phyloP scores from a whole-genome alignment of 2,329 filamentous ascomycete genomes.

The Aspergillus sp. region DNA sequence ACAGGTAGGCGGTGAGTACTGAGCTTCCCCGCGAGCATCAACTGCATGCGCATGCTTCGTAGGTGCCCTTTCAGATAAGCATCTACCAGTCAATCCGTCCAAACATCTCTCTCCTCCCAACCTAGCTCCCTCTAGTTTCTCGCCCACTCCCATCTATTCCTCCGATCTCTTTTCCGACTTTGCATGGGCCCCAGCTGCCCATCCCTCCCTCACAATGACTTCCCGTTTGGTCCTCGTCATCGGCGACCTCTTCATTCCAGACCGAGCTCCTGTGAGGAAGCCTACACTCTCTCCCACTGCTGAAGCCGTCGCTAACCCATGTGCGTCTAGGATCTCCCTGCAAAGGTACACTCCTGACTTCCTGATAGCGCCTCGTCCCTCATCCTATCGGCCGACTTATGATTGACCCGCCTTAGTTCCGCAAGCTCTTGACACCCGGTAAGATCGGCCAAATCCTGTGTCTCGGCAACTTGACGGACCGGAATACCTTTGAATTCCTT shows the following conservation, averaged over 20 bases:
- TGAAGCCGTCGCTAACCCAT: constrained; percentile 17
- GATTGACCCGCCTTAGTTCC: constrained; percentile 58
- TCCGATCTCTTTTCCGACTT: background rate
- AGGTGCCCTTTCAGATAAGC: background rate
- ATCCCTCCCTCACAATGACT: constrained; percentile 54
- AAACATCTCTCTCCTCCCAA: background rate
- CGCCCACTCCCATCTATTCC: background rate
- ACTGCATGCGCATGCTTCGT: background rate
- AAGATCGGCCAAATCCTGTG: constrained; percentile 82
- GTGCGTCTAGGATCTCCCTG: constrained; percentile 67
- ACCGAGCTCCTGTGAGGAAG: constrained; percentile 69
- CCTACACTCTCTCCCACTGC: constrained; percentile 12
- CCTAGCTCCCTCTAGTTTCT: background rate
- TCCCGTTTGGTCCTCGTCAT: constrained; percentile 89
- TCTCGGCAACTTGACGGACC: constrained; percentile 76
- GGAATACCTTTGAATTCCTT: constrained; percentile 76
- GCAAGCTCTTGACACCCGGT: constrained; percentile 77
- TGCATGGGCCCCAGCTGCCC: constrained; percentile 27
- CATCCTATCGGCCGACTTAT: constrained; percentile 3
- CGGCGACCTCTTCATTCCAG: constrained; percentile 90
- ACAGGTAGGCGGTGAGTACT: background rate
- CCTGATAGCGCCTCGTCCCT: background rate
- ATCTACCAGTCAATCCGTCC: background rate
- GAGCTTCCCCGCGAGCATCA: background rate
- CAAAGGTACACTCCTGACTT: constrained; percentile 61